Conservation (phyloP, 2,329 filamentous ascomycete genomes). For the Corynespora cassiicola region DNA sequence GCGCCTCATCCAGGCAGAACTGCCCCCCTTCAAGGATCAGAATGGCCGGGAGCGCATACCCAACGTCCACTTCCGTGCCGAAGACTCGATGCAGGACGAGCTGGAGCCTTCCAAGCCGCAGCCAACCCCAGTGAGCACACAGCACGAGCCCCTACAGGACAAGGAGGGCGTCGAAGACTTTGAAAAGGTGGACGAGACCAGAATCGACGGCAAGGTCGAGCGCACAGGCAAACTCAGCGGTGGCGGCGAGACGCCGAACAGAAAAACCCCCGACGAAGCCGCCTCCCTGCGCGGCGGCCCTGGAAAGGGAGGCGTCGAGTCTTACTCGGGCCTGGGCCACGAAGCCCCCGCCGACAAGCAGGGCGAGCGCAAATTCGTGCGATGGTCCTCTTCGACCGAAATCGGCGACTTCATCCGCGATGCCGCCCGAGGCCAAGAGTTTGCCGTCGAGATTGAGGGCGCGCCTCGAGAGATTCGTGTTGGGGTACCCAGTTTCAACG, state of each 20-base stretch:
- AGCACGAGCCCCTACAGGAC: constrained; percentile 30
- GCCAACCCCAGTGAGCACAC: constrained; percentile 32
- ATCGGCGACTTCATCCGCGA: constrained; percentile 95
- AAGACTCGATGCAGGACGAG: constrained; percentile 72
- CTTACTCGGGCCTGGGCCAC: constrained; percentile 73
- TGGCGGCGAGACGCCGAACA: constrained; percentile 22
- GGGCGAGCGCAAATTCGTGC: constrained; percentile 72
- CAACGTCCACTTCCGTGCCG: constrained; percentile 78
- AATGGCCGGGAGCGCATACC: constrained; percentile 74
- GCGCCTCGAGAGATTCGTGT: constrained; percentile 72
- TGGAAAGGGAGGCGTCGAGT: constrained; percentile 68
- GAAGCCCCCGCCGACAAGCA: constrained; percentile 54
- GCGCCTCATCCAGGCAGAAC: constrained; percentile 84
- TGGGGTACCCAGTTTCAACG: constrained; percentile 84
- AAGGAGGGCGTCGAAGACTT: constrained; percentile 47
- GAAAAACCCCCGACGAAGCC: constrained; percentile 37
- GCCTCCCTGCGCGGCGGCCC: constrained; percentile 53
- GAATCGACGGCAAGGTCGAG: constrained; percentile 57
- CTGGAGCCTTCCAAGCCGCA: constrained; percentile 33
- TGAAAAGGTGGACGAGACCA: constrained; percentile 56
- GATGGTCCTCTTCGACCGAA: constrained; percentile 88
- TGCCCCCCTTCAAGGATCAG: constrained; percentile 70
- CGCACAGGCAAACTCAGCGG: constrained; percentile 50
- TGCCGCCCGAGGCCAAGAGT: constrained; percentile 82
- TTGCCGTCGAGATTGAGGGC: constrained; percentile 83